phyloP scores from a whole-genome alignment of 2,329 filamentous ascomycete genomes.

The Venturia aucupariae region DNA sequence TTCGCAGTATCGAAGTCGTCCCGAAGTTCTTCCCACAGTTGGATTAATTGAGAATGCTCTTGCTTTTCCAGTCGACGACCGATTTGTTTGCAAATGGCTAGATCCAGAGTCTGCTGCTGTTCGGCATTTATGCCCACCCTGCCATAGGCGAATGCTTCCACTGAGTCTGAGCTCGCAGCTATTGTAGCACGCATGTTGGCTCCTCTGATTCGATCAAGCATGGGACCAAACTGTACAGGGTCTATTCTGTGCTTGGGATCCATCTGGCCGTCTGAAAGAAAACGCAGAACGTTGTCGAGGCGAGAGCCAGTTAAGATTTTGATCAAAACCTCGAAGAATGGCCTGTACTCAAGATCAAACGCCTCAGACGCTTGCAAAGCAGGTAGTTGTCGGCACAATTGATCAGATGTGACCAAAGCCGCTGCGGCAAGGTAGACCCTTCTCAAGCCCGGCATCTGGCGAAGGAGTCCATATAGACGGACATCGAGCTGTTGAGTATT shows the following conservation, averaged over 20 bases:
- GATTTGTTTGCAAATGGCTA: not conserved
- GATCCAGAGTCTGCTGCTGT: not conserved
- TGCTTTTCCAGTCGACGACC: conserved; percentile 1
- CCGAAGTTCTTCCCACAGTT: conserved; percentile 3
- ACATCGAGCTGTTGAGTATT: not conserved
- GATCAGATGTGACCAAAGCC: not conserved
- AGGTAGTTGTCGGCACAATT: not conserved
- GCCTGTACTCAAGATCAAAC: not conserved
- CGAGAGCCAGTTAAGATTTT: not conserved
- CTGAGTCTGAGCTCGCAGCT: not conserved
- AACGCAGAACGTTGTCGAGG: not conserved
- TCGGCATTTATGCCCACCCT: not conserved
- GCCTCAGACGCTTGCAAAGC: not conserved
- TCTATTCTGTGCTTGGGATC: not conserved
- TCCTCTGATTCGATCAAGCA: not conserved
- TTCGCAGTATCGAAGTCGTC: not conserved
- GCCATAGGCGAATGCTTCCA: not conserved
- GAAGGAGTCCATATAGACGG: not conserved
- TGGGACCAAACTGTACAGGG: not conserved
- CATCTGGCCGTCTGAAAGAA: not conserved
- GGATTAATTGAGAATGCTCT: not conserved
- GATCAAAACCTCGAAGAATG: conserved; percentile 3
- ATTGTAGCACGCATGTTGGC: not conserved
- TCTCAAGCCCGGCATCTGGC: not conserved
- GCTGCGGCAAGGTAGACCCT: not conserved